Base-by-base conservation (phyloP, 2,329 filamentous ascomycete genomes). In the Ilyonectria sp. region DNA sequence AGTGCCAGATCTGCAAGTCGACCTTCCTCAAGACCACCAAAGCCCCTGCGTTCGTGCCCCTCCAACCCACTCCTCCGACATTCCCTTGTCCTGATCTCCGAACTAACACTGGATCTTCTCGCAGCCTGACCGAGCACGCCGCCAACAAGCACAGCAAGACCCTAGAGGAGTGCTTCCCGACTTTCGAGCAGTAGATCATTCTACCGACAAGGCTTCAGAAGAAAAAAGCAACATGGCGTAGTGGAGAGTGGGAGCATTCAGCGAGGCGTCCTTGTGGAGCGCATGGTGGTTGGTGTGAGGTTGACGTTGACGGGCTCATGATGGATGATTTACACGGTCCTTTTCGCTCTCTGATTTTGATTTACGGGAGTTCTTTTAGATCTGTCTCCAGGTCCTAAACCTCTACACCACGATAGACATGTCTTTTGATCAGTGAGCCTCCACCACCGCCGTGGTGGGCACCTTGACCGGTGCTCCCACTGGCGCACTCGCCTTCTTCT, bases 21-120 rank as follows among this genome's bases (percentile, higher is more conserved):
- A 93, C 92, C 33, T 94, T 95, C 84, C 87, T 94, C 74, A 91
- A 92, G 85, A 95, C 93, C 40, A 92, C 91, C 68, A 91, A 92
- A 78, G 89, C 87, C 69, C 91, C 91, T 76, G 90, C 92, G 89
- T 91, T 85, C 73, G 88, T 83, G 21, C 23, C 44, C 63, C 60
- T 49, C 47, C 57, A 29, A 40, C 33, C 55, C 31, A 57, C 15
- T 53, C 50, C 31, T 55, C 50, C 46, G 33, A 23, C 33, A n/a
- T 63, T 31, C 23, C 26, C 43, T 26, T 46, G 40, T 63, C 53
- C 11, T 55, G 19, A 15, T 15, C 29, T 17, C 56, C 6, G 29
- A 57, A 57, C 64, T 74, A 69, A 73, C 59, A 66, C n/a, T 9
- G 26, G 0, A 29, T n/a, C 60, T 23, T 62, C 31, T 19, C 35